Base-by-base conservation (phyloP, 2,329 filamentous ascomycete species). In the Alternaria alternata region DNA sequence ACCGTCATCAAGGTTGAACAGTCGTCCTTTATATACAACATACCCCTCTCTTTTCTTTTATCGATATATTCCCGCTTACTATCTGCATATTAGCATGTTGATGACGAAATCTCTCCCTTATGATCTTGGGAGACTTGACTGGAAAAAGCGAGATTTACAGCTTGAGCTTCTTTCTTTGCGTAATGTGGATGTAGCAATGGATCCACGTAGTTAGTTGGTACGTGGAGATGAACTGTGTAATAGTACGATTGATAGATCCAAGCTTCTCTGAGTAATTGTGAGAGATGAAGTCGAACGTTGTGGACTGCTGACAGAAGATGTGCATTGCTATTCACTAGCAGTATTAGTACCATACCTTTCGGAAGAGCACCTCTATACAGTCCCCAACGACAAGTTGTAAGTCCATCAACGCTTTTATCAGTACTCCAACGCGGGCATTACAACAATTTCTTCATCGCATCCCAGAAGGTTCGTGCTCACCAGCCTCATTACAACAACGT, bases 21-120 rank as follows among this genome's bases (percentile, higher is more conserved):
- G 30, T 36, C 46, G 34, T 36, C 20, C 46, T 49, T 49, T 24
- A 26, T 47, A 38, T 18, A 57, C n/a, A 57, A 53, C 56, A 54
- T 58, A 54, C 56, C 49, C 56, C 41, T 57, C 55, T 58, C 41
- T 47, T n/a, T 46, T 18, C 18, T 28, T 39, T 34, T 36, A 34
- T 3, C 26, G 7, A 36, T 36, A 20, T 44, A 14, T 20, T 28
- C 46, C 16, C 32, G 46, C 30, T 26, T 57, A 28, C 30, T 14
- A 48, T 54, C 30, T 54, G 46, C 46, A 28, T 43, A 51, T 51
- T 39, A 44, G 34, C 43, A 44, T 46, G 46, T 54, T n/a, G 42
- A 54, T 36, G 42, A 44, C 30, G 41, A 28, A 20, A 46, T 46
- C 20, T 46, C 36, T 54, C 22, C 46, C 30, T 28, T 20, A 30